Base-by-base conservation (phyloP, 2,329 filamentous ascomycete species). In the Stromatinia cepivora region DNA sequence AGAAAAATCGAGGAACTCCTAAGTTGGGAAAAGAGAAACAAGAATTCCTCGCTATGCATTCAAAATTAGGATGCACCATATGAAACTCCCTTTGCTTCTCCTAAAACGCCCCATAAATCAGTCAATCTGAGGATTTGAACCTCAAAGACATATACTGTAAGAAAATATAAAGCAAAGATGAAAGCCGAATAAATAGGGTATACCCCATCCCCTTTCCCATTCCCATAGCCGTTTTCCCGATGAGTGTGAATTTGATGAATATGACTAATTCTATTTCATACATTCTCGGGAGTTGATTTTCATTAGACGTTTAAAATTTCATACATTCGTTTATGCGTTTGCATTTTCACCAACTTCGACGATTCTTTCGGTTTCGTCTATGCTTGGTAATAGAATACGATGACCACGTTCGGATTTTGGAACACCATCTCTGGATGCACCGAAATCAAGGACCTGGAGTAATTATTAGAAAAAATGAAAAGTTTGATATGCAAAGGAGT, bases 371-470 rank as follows among this genome's bases (percentile, higher is more conserved):
- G 72, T 70, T 54, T 75, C 72, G 46, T 72, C 64, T 36, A 57
- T 64, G 31, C 72, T 71, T 58, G 70, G 70, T 5, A 78, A 71
- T n/a, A 90, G 80, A 69, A 94, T 93, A 59, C 94, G 89, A 74
- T 88, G 88, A 56, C 94, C 94, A 57, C 94, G 88, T 75, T 94
- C 87, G 72, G 91, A 88, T 22, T 88, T 85, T 4, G 92, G 87
- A 71, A 93, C 87, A 66, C 94, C 94, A 77, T 99, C 95, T 74
- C 95, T 90, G 61, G 92, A 90, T 73, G 95, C 95, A 70, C 95
- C 95, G 81, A 98, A 99, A 81, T 99, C 95, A 71, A 99, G 90
- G 73, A 99, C 94, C 95, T 98, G 73, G 13, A 71, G 54, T 45
- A 48, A 57, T 84, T 78, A 83, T 80, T 25, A 71, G 67, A 53